phyloP scores from a whole-genome alignment of 2,329 filamentous ascomycete species.

The Phaeosphaeria sp. region DNA sequence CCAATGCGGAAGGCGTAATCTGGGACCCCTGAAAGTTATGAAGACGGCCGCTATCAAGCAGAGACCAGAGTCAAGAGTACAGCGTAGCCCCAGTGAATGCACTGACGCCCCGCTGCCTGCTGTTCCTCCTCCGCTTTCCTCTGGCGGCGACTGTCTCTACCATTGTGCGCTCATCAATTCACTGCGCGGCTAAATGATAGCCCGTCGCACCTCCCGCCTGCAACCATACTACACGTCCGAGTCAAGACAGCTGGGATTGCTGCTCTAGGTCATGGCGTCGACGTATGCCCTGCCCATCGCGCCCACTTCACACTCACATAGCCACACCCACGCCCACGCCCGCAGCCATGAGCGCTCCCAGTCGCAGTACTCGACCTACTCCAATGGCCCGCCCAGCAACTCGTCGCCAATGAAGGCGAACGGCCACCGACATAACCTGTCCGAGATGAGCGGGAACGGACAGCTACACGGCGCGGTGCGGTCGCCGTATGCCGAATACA shows the following conservation, averaged over 20 bases:
- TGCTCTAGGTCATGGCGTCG: constrained; percentile 51
- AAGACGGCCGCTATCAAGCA: constrained; percentile 16
- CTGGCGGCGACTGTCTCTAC: not conserved
- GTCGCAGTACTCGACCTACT: constrained; percentile 42
- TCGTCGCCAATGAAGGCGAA: constrained; percentile 31
- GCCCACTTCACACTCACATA: constrained; percentile 24
- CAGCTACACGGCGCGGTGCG: constrained; percentile 41
- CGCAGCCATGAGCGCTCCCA: constrained; percentile 49
- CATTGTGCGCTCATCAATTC: not conserved
- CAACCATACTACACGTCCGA: constrained; percentile 11
- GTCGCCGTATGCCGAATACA: constrained; percentile 38
- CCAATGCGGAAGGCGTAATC: constrained; percentile 26
- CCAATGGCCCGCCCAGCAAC: constrained; percentile 19
- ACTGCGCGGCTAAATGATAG: not conserved
- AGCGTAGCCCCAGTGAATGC: not conserved
- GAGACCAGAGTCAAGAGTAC: not conserved
- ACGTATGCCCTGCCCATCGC: constrained; percentile 53
- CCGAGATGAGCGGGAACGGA: constrained; percentile 44
- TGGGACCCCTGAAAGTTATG: constrained; percentile 30
- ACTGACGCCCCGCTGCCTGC: constrained; percentile 5
- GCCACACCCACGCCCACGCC: constrained; percentile 9
- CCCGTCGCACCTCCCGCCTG: constrained; percentile 13
- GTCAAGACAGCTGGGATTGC: constrained; percentile 17
- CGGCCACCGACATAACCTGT: constrained; percentile 39
- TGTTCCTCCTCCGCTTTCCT: not conserved